phyloP scores from a whole-genome alignment of 768 basidiomycete genomes.

The Leccinum aurantiacum region DNA sequence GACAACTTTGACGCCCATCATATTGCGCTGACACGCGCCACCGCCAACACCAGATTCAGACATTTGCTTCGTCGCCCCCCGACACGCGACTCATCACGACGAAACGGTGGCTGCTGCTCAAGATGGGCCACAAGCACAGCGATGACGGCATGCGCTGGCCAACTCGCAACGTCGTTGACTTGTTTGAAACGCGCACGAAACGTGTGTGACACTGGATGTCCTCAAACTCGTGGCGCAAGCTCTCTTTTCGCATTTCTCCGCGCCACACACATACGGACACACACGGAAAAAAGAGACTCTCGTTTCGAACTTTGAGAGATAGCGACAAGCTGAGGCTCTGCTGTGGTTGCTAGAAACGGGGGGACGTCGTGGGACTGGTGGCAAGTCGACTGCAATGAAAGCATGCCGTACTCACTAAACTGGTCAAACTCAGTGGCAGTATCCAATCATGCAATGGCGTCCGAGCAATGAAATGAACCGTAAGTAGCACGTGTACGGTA shows the following conservation, averaged over 20 bases:
- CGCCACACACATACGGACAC: background rate
- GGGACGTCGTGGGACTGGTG: background rate
- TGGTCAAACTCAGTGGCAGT: background rate
- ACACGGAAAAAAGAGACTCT: background rate
- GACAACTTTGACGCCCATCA: background rate
- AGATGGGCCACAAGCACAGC: background rate
- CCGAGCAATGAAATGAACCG: background rate
- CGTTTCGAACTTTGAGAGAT: background rate
- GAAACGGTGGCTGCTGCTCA: background rate
- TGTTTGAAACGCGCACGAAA: background rate
- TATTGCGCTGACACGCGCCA: background rate
- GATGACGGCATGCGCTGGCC: background rate
- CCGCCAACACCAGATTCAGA: background rate
- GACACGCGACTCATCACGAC: background rate
- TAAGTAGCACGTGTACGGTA: background rate
- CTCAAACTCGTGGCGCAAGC: background rate
- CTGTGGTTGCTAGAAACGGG: background rate
- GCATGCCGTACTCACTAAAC: background rate
- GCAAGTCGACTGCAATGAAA: background rate
- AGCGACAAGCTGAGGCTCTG: background rate
- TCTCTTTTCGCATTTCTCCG: background rate
- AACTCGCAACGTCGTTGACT: background rate
- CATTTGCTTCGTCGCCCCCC: background rate
- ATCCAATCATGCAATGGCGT: background rate
- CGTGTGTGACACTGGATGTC: background rate